Base-by-base conservation (phyloP, 2,329 filamentous ascomycete species). In the Pseudocercospora ulei region DNA sequence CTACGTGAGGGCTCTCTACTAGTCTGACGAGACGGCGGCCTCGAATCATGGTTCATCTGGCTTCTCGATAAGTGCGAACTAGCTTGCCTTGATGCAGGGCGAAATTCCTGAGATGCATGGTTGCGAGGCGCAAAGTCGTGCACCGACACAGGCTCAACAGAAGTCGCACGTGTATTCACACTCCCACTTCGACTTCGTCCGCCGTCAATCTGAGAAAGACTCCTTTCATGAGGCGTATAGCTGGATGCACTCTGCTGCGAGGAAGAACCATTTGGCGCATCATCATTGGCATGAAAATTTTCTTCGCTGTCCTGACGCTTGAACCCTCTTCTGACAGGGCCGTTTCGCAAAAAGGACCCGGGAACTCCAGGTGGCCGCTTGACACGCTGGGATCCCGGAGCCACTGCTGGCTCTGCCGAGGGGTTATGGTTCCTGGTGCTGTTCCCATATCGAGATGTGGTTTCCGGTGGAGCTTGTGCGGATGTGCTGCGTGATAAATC, bases 301-400 rank as follows among this genome's bases (percentile, higher is more conserved):
- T 69, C 66, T 30, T 67, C 65, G 37, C 63, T 65, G 37, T 72
- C 72, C 41, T 76, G 67, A 48, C 78, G 70, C 45, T 81, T 72
- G 16, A 60, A 57, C 17, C 82, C 84, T 50, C 85, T 71, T 38
- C 84, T 74, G 12, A 84, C 82, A 17, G 84, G 84, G 20, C 56
- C 58, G 1, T 82, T 83, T 50, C 82, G 85, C 13, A 90, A 66
- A 49, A 88, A 87, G 43, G 76, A 80, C 1, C 83, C 84, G 2
- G 80, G 75, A 5, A 80, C 69, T 60, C 83, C 82, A 9, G 79
- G 80, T 8, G 84, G 74, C 44, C 82, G 71, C 62, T 87, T 88
- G 42, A 87, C 68, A 3, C 84, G 74, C 69, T 86, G 75, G 0
- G 83, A 85, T 51, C 79, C 78, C 44, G 83, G 81, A 1, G 76